Evolutionary conservation across 768 basidiomycete genomes (phyloP), one percentile per base, ranked within the genome.

Genomic region (Epithele typhae): DNA sequence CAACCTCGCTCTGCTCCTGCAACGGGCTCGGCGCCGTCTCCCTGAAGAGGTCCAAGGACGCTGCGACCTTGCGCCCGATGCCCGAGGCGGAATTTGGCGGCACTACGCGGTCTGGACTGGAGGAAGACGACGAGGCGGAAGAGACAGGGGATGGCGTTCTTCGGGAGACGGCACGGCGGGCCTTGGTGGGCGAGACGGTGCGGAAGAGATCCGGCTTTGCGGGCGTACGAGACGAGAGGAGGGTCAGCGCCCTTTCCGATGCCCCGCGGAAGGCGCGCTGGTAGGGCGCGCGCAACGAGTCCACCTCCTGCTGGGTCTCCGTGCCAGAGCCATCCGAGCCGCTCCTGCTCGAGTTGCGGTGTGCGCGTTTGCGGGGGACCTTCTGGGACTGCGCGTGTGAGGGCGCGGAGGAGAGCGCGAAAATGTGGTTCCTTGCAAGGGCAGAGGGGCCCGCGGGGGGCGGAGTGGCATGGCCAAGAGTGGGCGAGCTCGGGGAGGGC

Each of bases 11-110:
- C 51, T 52, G 47, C 45, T 72, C 72, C 18, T 46, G 42, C 24
- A 57, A 47, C 27, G 65, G 60, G 22, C 60, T 64, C 25, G 71
- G 69, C 37, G 74, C 68, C 0, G 86, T 82, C 67, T 88, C 85
- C 57, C 84, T 89, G 73, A 92, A 92, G 10, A 92, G 73, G 55
- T 89, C 82, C 10, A 92, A 72, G 5, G 83, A 81, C 10, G 84
- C 87, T 1, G 89, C 89, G 25, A 92, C 88, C 63, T 92, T 92
- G 55, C 89, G 80, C 24, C 87, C 83, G 39, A 82, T 85, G 17
- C 80, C 81, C 2, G 63, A 46, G n/a, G 59, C 50, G 15, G 55
- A 44, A 21, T 47, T 49, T 11, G 59, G 50, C 8, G 55, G 51
- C 7, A 49, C 45, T 2, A 34, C 40, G n/a, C 51, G 54, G 36